phyloP scores from a whole-genome alignment of 371 early-diverging fungal species.

The Syncephalastrum sp. region DNA sequence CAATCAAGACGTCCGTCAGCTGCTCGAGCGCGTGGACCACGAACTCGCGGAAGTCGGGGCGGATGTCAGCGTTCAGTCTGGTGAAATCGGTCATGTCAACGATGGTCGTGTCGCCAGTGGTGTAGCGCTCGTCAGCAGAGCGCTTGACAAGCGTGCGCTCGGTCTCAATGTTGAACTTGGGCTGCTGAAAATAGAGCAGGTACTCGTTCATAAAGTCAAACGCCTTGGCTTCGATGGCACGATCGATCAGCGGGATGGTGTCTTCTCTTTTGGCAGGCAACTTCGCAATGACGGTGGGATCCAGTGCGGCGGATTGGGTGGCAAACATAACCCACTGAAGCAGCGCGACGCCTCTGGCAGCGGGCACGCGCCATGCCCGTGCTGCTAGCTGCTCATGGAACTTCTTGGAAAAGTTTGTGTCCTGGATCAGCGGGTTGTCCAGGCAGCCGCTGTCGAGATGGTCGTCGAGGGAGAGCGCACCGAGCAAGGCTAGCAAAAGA shows the following conservation, averaged over 20 bases:
- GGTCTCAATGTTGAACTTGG: conserved; percentile 31
- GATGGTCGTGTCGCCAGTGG: not conserved
- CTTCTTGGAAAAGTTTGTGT: conserved; percentile 17
- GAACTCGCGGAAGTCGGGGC: conserved; percentile 49
- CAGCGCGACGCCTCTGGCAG: conserved; percentile 59
- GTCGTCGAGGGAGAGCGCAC: conserved; percentile 48
- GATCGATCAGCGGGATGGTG: conserved; percentile 58
- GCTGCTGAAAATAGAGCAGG: conserved; percentile 59
- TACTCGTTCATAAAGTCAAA: conserved; percentile 73
- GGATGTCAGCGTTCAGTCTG: conserved; percentile 37
- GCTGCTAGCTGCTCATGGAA: conserved; percentile 32
- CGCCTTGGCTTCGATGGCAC: conserved; percentile 51
- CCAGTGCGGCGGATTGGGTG: conserved; percentile 41
- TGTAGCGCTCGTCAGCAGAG: conserved; percentile 7
- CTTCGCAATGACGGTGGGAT: conserved; percentile 39
- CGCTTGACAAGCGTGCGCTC: conserved; percentile 19
- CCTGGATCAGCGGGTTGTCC: conserved; percentile 13
- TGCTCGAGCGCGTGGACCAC: conserved; percentile 52
- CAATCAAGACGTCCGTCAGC: conserved; percentile 47
- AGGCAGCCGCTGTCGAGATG: conserved; percentile 8
- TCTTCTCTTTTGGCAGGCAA: conserved; percentile 59
- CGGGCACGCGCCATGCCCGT: conserved; percentile 51
- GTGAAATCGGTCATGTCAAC: conserved; percentile 35
- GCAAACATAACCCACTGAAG: conserved; percentile 72
- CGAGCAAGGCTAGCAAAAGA: conserved; percentile 54